A percentile compares a stretch with the other conserved stretches of the same genome.
phyloP scores from a whole-genome alignment of 345 rosid species.

The Populus euphratica region DNA sequence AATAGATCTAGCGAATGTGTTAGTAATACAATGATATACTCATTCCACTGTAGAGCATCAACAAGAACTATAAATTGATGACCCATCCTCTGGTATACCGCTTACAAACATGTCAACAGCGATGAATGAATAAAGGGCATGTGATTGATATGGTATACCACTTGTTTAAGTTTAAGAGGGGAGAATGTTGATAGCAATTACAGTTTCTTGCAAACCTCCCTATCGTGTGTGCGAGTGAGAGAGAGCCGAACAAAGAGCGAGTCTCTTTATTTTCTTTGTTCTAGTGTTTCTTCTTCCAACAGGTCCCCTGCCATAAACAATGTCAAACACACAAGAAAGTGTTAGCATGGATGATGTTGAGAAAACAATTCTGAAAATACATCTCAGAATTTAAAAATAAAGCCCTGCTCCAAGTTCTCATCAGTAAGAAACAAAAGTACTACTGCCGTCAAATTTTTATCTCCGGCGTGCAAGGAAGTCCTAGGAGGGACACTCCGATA shows the following conservation, averaged over 20 bases:
- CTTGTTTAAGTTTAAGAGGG: too few species aligned
- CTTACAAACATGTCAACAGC: background rate
- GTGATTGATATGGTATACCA: background rate
- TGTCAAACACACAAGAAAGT: background rate
- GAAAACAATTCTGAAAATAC: background rate
- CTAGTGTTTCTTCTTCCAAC: too few species aligned
- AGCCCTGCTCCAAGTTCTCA: background rate
- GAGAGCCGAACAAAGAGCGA: too few species aligned
- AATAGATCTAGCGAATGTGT: background rate
- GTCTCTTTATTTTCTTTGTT: too few species aligned
- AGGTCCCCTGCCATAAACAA: conserved; percentile 15
- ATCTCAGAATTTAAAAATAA: too few species aligned
- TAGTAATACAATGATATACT: too few species aligned
- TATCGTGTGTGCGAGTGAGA: too few species aligned
- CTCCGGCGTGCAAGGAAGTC: background rate
- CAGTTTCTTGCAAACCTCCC: too few species aligned
- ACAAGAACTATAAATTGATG: background rate
- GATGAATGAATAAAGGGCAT: background rate
- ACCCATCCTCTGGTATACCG: background rate
- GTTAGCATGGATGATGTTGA: background rate
- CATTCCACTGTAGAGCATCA: background rate
- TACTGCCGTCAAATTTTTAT: background rate
- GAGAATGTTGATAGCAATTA: too few species aligned
- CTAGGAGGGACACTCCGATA: background rate
- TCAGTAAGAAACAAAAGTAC: background rate